Evolutionary conservation across 495 filamentous ascomycete species (phyloP).

Genomic region (Podospora didyma): DNA sequence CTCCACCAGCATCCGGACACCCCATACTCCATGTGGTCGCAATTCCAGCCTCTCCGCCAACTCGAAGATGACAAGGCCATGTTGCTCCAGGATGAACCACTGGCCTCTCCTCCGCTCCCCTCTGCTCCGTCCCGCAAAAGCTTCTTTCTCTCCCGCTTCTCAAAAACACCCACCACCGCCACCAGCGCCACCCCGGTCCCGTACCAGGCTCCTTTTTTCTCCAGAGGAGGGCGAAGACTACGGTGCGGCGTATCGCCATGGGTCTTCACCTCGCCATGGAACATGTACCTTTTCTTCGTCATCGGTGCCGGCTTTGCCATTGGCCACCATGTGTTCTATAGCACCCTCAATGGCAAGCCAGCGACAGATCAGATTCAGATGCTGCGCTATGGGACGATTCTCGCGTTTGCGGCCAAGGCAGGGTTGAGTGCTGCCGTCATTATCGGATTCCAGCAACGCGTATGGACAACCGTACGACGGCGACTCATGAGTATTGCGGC

Average conservation of each 20-base stretch:
- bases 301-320: conserved; percentile 31
- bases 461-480: conserved; percentile 34
- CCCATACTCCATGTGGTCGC: not conserved
- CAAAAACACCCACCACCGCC: not conserved
- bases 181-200: not conserved
- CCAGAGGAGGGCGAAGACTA: not conserved
- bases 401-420: conserved; percentile 35
- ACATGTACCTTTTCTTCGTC: conserved; percentile 30
- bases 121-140: not conserved
- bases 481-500: conserved; percentile 30
- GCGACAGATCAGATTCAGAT: conserved; percentile 31
- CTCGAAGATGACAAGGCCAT: conserved; percentile 1
- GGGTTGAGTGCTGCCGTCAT: conserved; percentile 30
- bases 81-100: not conserved
- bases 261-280: conserved; percentile 24
- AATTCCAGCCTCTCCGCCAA: not conserved
- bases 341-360: conserved; percentile 22
- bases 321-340: conserved; percentile 33
- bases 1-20: not conserved
- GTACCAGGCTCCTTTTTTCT: not conserved
- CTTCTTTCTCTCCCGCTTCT: not conserved
- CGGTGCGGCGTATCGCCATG: not conserved
- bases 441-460: conserved; percentile 29
- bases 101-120: no score
- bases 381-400: conserved; percentile 35